Conservation (phyloP, 202 grass and related monocot species). For the Dendrocalamus latiflorus region DNA sequence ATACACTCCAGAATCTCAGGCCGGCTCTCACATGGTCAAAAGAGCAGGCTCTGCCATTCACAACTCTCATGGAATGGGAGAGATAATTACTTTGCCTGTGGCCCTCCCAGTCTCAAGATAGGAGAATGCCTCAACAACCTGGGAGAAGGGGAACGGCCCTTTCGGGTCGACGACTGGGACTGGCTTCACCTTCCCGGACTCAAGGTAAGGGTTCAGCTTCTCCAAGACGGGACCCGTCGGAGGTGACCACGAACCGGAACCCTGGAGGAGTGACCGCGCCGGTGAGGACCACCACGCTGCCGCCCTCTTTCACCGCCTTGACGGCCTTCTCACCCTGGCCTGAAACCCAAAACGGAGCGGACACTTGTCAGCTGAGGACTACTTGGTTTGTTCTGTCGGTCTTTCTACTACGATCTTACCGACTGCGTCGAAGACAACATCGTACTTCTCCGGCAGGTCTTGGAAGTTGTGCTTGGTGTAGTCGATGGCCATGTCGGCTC, state of each 20-base stretch:
- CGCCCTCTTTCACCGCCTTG: constrained; percentile 73
- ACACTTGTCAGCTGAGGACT: neutral
- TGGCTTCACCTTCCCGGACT: constrained; percentile 74
- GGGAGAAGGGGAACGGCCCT: constrained; percentile 62
- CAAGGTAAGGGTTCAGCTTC: constrained; percentile 82
- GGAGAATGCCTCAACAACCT: constrained; percentile 70
- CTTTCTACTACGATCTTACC: constrained; percentile 24
- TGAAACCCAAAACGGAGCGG: constrained; percentile 5
- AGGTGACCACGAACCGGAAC: constrained; percentile 89
- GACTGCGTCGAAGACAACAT: constrained; percentile 74
- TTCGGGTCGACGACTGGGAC: constrained; percentile 61
- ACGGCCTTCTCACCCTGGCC: constrained; percentile 82
- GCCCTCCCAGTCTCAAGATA: constrained; percentile 81
- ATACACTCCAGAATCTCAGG: neutral
- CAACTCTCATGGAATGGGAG: constrained; percentile 55
- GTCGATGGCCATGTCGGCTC: constrained; percentile 81
- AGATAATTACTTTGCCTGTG: constrained; percentile 68
- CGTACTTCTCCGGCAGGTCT: constrained; percentile 68
- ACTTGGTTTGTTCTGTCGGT: neutral
- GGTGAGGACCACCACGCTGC: constrained; percentile 67
- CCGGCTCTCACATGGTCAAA: neutral
- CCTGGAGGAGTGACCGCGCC: constrained; percentile 59
- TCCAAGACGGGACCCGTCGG: constrained; percentile 45
- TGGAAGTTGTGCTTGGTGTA: constrained; percentile 85
- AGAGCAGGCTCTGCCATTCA: neutral